Percentiles rank a stretch among this genome's conserved stretches.
Conservation (phyloP, 1,284 basidiomycete species). For the Ceratobasidium sp. region DNA sequence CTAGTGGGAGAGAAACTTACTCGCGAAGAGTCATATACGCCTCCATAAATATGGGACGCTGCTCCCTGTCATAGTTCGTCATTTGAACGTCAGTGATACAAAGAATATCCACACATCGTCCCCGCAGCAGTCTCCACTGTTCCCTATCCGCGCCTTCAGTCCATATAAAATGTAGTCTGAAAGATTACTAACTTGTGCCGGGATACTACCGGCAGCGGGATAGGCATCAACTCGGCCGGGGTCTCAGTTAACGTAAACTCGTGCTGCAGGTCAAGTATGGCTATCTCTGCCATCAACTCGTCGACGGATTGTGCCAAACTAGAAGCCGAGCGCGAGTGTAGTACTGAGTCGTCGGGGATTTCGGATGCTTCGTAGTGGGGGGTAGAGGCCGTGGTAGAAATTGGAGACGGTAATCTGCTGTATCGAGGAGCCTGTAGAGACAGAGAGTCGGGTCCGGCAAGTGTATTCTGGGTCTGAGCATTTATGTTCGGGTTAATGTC, state of each 20-base stretch:
- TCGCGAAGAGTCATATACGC: neutral
- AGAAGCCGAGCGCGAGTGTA: too few species aligned
- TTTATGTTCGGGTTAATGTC: too few species aligned
- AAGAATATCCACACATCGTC: constrained; percentile 27
- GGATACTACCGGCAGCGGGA: constrained; percentile 13
- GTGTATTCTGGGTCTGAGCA: too few species aligned
- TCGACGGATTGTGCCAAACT: neutral
- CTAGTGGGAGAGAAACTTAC: neutral
- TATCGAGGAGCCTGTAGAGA: too few species aligned
- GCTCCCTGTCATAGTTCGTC: neutral
- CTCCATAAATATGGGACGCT: neutral
- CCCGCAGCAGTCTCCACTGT: constrained; percentile 34
- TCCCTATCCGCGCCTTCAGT: neutral
- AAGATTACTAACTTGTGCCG: constrained; percentile 21
- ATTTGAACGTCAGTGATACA: constrained; percentile 19
- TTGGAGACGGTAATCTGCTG: too few species aligned
- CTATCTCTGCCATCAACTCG: neutral
- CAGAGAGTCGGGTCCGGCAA: too few species aligned
- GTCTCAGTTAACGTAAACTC: neutral
- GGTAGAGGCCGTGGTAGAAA: too few species aligned
- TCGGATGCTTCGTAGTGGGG: too few species aligned
- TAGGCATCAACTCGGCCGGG: constrained; percentile 12
- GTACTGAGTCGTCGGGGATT: neutral
- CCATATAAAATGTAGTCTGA: neutral
- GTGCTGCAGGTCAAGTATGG: constrained; percentile 7